A percentile compares a stretch with the other conserved stretches of the same genome.
Evolutionary conservation across 164 flowering plant species (phyloP).

Genomic region (Liquidambar formosana): DNA sequence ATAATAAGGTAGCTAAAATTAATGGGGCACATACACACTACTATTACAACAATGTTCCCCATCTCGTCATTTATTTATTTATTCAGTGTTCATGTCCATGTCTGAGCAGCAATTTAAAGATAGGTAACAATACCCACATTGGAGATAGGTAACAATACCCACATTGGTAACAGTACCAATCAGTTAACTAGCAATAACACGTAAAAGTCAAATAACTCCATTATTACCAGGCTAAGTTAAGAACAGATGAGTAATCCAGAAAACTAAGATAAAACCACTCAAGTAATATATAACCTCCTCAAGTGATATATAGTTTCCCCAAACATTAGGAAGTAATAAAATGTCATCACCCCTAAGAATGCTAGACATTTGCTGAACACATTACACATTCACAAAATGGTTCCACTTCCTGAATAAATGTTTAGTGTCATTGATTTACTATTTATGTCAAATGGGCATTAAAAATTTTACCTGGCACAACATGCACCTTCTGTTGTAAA

Average conservation of each 20-base stretch:
- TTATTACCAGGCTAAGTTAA: not conserved
- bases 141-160: too few species aligned
- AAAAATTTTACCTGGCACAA: not conserved
- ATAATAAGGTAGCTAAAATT: not conserved
- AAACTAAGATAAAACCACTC: too few species aligned
- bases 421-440: not conserved
- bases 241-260: not conserved
- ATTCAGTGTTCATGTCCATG: too few species aligned
- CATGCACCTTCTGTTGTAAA: not conserved
- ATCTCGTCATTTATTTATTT: too few species aligned
- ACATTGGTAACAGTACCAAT: not conserved
- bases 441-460: not conserved
- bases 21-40: too few species aligned
- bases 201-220: not conserved
- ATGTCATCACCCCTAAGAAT: not conserved
- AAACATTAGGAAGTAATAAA: too few species aligned
- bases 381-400: not conserved
- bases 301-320: not conserved
- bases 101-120: too few species aligned
- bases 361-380: too few species aligned
- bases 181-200: not conserved
- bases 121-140: too few species aligned
- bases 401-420: not conserved
- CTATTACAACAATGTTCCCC: too few species aligned
- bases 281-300: too few species aligned